Percentiles rank a stretch among this genome's conserved stretches.
These are phyloP conservation scores for Coemansia sp. DNA, from an alignment of 192 early-diverging fungal genomes.

Conservation along the genomic window DNA sequence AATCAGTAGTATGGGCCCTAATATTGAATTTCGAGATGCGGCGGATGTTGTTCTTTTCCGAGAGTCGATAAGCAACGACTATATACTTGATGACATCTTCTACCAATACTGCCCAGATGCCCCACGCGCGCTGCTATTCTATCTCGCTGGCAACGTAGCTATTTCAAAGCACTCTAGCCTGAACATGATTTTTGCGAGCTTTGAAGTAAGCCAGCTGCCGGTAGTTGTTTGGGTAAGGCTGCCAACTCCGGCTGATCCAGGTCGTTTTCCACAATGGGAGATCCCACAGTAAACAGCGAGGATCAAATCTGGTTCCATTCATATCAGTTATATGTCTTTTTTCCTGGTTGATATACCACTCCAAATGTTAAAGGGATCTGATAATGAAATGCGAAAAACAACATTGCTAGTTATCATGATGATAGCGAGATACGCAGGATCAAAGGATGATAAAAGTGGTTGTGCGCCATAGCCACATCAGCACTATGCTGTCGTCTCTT, in stretches of 20 bases:
- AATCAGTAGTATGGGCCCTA: constrained; percentile 23
- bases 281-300: not conserved
- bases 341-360: too few species aligned
- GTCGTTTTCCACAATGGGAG: constrained; percentile 33
- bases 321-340: too few species aligned
- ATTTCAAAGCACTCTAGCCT: constrained; percentile 30
- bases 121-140: constrained; percentile 42
- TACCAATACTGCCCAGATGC: constrained; percentile 41
- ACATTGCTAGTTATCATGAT: not conserved
- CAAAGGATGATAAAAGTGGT: not conserved
- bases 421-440: not conserved
- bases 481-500: constrained; percentile 9
- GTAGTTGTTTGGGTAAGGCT: constrained; percentile 38
- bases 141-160: constrained; percentile 29
- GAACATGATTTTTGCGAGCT: constrained; percentile 12
- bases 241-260: constrained; percentile 15
- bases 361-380: too few species aligned
- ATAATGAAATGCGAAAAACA: too few species aligned
- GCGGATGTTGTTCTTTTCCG: constrained; percentile 32
- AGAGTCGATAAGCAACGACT: constrained; percentile 38
- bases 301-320: not conserved
- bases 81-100: constrained; percentile 48
- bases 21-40: constrained; percentile 52
- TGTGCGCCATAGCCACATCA: not conserved
- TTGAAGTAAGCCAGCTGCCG: constrained; percentile 16